These are phyloP conservation scores for Boeremia lycopersici DNA, from an alignment of 2,329 filamentous ascomycete species.

Conservation along the genomic window DNA sequence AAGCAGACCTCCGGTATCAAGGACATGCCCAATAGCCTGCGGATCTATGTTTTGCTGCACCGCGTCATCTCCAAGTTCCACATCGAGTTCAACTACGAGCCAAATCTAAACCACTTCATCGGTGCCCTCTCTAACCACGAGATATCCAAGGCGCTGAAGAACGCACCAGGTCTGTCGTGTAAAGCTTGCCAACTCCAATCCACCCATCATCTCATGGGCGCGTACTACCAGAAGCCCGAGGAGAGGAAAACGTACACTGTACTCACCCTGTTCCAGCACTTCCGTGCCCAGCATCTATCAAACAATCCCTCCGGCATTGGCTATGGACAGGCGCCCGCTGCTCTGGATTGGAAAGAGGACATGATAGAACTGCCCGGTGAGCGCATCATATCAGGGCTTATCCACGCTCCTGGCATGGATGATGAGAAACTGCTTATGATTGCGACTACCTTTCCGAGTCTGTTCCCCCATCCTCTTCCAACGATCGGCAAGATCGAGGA, in stretches of 20 bases:
- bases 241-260: conserved; percentile 51
- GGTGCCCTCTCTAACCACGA: conserved; percentile 52
- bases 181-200: conserved; percentile 47
- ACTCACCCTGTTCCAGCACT: conserved; percentile 65
- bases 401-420: conserved; percentile 62
- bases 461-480: conserved; percentile 52
- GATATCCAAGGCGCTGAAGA: conserved; percentile 51
- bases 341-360: conserved; percentile 63
- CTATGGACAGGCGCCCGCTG: conserved; percentile 28
- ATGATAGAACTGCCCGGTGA: conserved; percentile 66
- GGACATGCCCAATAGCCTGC: conserved; percentile 66
- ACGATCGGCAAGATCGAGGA: conserved; percentile 48
- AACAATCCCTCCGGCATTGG: conserved; percentile 25
- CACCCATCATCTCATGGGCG: conserved; percentile 35
- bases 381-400: conserved; percentile 55
- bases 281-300: conserved; percentile 61
- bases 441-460: conserved; percentile 56
- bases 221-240: conserved; percentile 44
- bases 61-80: conserved; percentile 65
- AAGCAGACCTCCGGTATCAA: conserved; percentile 63
- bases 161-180: conserved; percentile 52
- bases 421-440: conserved; percentile 60
- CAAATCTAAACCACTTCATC: conserved; percentile 62
- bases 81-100: conserved; percentile 62
- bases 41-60: conserved; percentile 68